phyloP scores from a whole-genome alignment of 2,329 filamentous ascomycete species.

The Neofusicoccum kwambonambiense region DNA sequence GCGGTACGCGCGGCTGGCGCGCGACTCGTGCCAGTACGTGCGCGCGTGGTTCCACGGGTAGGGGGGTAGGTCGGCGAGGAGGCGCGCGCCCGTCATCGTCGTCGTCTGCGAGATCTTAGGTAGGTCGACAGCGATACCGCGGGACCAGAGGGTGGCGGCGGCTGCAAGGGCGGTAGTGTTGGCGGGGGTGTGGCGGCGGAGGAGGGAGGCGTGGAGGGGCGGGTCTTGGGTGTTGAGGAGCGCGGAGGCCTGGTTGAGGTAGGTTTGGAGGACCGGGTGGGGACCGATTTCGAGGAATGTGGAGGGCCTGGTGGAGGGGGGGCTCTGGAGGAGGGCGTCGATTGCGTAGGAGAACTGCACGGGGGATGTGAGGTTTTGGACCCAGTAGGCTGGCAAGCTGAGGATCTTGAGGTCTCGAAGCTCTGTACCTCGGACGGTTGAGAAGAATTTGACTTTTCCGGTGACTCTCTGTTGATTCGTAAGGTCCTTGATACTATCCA shows the following conservation, averaged over 20 bases:
- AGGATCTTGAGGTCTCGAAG: too few species aligned
- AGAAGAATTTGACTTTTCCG: too few species aligned
- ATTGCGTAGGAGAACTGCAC: slow-evolving; percentile 40
- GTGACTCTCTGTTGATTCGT: too few species aligned
- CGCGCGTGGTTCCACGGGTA: slow-evolving; percentile 36
- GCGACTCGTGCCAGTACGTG: slow-evolving; percentile 25
- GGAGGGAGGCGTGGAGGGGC: too few species aligned
- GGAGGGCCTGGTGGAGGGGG: too few species aligned
- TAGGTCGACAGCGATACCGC: slow-evolving; percentile 21
- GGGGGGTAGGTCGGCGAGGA: slow-evolving; percentile 28
- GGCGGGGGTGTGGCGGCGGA: too few species aligned
- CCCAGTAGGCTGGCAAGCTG: slow-evolving; percentile 33
- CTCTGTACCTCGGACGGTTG: too few species aligned
- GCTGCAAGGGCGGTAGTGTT: too few species aligned
- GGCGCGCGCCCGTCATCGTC: background rate
- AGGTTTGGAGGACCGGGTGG: too few species aligned
- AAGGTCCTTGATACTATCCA: background rate
- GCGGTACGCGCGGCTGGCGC: slow-evolving; percentile 18
- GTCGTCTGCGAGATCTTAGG: slow-evolving; percentile 23
- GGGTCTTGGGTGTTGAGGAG: too few species aligned
- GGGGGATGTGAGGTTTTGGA: slow-evolving; percentile 35
- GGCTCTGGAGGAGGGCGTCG: slow-evolving; percentile 12
- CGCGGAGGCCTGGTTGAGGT: too few species aligned
- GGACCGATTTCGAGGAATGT: too few species aligned
- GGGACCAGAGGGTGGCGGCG: slow-evolving; percentile 19